These are phyloP conservation scores for Mediolabrus comicus DNA, from an alignment of 108 stramenopile genomes.

Conservation along the genomic window DNA sequence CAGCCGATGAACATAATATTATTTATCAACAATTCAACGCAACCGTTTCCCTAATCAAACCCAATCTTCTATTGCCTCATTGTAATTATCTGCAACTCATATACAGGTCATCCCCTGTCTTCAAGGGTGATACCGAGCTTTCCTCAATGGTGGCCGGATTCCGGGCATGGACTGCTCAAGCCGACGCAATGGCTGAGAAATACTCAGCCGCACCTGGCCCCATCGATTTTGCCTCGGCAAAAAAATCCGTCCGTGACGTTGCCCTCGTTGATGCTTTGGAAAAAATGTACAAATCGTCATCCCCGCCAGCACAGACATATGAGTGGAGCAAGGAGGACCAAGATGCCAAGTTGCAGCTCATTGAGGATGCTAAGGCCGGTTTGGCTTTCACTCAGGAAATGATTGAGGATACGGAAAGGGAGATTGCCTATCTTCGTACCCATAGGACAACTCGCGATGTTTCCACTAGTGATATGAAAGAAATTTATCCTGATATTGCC, in stretches of 20 bases:
- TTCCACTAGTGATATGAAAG: conserved; percentile 70
- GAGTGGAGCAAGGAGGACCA: conserved; percentile 74
- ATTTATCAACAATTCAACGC: background rate
- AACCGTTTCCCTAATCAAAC: background rate
- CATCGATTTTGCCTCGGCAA: conserved; percentile 78
- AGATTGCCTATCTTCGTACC: conserved; percentile 67
- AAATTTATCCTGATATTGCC: conserved; percentile 85
- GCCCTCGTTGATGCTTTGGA: conserved; percentile 76
- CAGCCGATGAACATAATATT: background rate
- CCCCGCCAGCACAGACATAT: conserved; percentile 63
- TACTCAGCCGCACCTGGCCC: conserved; percentile 76
- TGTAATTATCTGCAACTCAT: background rate
- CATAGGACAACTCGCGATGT: conserved; percentile 76
- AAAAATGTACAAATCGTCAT: conserved; percentile 61
- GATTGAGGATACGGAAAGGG: conserved; percentile 57
- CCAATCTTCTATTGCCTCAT: background rate
- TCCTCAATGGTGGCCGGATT: conserved; percentile 71
- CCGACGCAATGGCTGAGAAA: conserved; percentile 80
- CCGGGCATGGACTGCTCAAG: conserved; percentile 80
- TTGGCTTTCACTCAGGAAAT: conserved; percentile 59
- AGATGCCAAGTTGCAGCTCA: conserved; percentile 63
- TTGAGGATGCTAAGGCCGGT: conserved; percentile 73
- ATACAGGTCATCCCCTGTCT: conserved; percentile 72
- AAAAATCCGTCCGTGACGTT: conserved; percentile 69
- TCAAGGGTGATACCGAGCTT: conserved; percentile 75